A percentile compares a stretch with the other conserved stretches of the same genome.
Evolutionary conservation across 495 filamentous ascomycete genomes (phyloP).

Genomic region (Talaromyces trachyspermus): DNA sequence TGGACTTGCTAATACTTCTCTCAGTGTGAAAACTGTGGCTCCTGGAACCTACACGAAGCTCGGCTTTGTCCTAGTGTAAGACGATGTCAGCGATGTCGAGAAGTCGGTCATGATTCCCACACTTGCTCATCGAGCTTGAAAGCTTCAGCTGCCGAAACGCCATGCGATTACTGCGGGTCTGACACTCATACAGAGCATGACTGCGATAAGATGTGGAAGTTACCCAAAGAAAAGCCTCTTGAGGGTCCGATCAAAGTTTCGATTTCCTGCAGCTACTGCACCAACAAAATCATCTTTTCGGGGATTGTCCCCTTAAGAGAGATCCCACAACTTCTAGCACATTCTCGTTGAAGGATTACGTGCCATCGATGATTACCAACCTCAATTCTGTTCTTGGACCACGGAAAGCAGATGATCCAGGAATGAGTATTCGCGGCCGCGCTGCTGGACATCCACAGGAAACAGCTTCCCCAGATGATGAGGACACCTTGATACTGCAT

Average conservation of each 20-base stretch:
- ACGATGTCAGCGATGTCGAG: constrained; percentile 40
- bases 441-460: neutral
- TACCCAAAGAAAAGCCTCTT: constrained; percentile 17
- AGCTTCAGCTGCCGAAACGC: constrained; percentile 27
- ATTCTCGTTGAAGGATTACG: constrained; percentile 29
- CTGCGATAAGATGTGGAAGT: constrained; percentile 37
- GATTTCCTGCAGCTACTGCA: constrained; percentile 43
- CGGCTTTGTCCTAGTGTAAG: constrained; percentile 32
- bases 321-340: constrained; percentile 20
- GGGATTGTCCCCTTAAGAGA: constrained; percentile 35
- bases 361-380: constrained; percentile 29
- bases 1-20: constrained; percentile 6
- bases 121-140: constrained; percentile 34
- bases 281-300: constrained; percentile 38
- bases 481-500: constrained; percentile 1
- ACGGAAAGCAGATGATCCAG: constrained; percentile 1
- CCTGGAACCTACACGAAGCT: constrained; percentile 33
- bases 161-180: constrained; percentile 40
- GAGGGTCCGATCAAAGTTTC: constrained; percentile 27
- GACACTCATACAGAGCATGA: constrained; percentile 33
- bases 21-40: constrained; percentile 35
- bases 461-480: neutral
- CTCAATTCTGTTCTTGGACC: constrained; percentile 20
- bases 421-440: constrained; percentile 6
- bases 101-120: constrained; percentile 33